phyloP scores from a whole-genome alignment of 371 early-diverging fungal species.

The Mucor irregularis region DNA sequence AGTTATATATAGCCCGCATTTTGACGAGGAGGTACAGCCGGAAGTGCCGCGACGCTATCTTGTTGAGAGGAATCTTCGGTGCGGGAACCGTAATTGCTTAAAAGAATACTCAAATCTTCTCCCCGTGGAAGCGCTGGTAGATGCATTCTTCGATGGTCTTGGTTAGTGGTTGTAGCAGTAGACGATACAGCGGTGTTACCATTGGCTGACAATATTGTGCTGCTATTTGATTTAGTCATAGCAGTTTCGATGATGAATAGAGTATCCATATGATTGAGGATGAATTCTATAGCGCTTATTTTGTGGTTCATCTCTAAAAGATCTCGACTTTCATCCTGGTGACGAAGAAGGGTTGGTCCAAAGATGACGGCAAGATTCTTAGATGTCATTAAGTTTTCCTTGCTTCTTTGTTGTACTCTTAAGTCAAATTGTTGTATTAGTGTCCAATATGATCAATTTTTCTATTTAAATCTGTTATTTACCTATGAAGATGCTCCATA shows the following conservation, averaged over 20 bases:
- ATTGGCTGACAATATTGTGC: too few species aligned
- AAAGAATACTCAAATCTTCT: conserved; percentile 25
- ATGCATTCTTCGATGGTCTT: conserved; percentile 14
- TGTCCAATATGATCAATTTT: too few species aligned
- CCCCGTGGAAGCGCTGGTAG: conserved; percentile 28
- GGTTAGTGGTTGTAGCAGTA: not conserved
- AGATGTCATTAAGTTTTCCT: conserved; percentile 84
- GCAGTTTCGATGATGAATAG: conserved; percentile 32
- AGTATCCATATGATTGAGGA: conserved; percentile 47
- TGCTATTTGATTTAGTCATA: not conserved
- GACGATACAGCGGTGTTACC: conserved; percentile 5
- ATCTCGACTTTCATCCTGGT: conserved; percentile 65
- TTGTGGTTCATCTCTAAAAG: conserved; percentile 80
- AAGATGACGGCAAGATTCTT: conserved; percentile 92
- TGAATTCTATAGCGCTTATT: conserved; percentile 70
- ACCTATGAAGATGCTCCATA: conserved; percentile 41
- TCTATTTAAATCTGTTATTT: not conserved
- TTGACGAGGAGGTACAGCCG: conserved; percentile 43
- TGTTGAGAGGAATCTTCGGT: not conserved
- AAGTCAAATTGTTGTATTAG: not conserved
- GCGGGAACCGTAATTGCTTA: conserved; percentile 9
- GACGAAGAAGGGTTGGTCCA: conserved; percentile 88
- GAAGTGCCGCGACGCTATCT: conserved; percentile 12
- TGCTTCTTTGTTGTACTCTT: conserved; percentile 54
- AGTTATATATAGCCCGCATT: conserved; percentile 42